Conservation (phyloP, 192 early-diverging fungal species). For the Coemansia biformis region DNA sequence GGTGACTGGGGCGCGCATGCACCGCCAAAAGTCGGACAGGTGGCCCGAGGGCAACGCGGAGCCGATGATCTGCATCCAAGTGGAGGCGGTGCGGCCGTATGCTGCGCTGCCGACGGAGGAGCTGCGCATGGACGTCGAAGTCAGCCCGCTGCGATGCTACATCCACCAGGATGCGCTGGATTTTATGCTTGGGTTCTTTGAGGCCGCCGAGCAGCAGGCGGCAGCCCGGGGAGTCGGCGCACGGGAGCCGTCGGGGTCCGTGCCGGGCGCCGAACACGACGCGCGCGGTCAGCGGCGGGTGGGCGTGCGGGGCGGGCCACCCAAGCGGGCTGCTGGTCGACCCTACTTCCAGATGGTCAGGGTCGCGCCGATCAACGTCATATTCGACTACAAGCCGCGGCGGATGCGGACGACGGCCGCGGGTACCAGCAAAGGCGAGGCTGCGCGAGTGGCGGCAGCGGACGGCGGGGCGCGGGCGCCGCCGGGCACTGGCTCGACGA, state of each 20-base stretch:
- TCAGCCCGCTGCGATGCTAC: constrained; percentile 80
- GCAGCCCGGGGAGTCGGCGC: background rate
- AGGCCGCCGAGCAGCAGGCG: constrained; percentile 17
- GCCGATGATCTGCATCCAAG: constrained; percentile 34
- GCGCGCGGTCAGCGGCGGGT: too few species aligned
- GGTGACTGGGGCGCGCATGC: constrained; percentile 32
- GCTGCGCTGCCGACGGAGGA: constrained; percentile 33
- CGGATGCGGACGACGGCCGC: constrained; percentile 51
- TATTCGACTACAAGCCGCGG: constrained; percentile 97
- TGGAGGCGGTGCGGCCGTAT: constrained; percentile 49
- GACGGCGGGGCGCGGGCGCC: background rate
- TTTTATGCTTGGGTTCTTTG: constrained; percentile 79
- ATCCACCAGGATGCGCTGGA: constrained; percentile 91
- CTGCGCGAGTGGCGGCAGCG: background rate
- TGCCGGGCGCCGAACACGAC: too few species aligned
- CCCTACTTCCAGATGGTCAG: constrained; percentile 59
- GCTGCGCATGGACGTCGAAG: constrained; percentile 52
- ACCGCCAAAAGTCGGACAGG: constrained; percentile 27
- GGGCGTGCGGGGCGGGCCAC: too few species aligned
- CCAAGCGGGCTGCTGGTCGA: too few species aligned
- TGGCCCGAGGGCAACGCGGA: constrained; percentile 40
- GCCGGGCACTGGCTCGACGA: background rate
- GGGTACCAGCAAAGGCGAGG: background rate
- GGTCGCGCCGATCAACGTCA: constrained; percentile 70
- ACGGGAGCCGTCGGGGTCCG: too few species aligned